Base-by-base conservation (phyloP, 345 rosid genomes). In the Trapa incisa region DNA sequence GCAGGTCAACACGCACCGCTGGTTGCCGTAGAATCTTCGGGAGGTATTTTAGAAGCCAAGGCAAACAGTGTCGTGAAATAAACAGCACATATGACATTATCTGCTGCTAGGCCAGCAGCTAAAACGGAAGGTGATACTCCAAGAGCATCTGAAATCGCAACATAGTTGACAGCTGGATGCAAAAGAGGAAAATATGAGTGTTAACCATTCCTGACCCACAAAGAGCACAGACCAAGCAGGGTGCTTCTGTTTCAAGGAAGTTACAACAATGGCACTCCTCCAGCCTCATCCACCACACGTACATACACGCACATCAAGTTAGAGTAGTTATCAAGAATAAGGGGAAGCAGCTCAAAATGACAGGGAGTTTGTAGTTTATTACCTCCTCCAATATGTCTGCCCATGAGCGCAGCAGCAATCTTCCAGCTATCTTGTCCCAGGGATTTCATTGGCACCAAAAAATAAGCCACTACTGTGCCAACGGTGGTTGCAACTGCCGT, bases 361-460 rank as follows among this genome's bases (percentile, higher is more conserved):
- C 62, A 22, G 37, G 9, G 6, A 32, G 6, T 32, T 29, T 33
- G 6, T 47, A 1, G 22, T 54, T 38, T 54, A 13, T 68, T 71
- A 78, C 85, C 72, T 70, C 85, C 80, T 29, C 85, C 85, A 69
- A 89, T 86, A 74, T 86, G 81, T 65, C 98, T 88, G 1, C 93
- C 96, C 96, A 85, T 88, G 64, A 92, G 86, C 57, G 98, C 91
- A 77, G 98, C 82, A 50, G 96, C 98, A 71, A 92, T 86, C 75
- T 89, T 88, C 96, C 98, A 92, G 68, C 79, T 88, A 76, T 89
- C 97, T 50, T 81, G 80, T 65, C 96, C 98, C 65, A 92, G 92
- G 35, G 98, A 84, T 80, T 85, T 83, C 96, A 89, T 92, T 0
- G 96, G 96, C 70, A 89, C 93, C 70, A 86, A 7, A 68, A 75